These are phyloP conservation scores for Neofusicoccum sp. DNA, from an alignment of 2,329 filamentous ascomycete genomes.

Conservation along the genomic window DNA sequence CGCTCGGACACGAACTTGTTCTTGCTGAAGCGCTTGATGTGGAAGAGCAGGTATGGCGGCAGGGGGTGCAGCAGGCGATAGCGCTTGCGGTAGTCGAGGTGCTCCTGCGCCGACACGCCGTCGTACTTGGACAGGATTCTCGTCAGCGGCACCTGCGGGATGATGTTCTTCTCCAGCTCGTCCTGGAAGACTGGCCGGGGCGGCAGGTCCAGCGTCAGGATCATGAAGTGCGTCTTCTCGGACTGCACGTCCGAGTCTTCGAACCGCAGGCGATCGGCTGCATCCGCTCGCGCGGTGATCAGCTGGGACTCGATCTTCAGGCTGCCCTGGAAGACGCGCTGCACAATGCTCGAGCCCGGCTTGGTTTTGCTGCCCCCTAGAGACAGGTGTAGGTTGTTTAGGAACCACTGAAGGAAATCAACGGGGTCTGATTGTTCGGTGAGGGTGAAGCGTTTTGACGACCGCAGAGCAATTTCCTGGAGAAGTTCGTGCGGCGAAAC, in stretches of 20 bases:
- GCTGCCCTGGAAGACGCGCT: slow-evolving; percentile 89
- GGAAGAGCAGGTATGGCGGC: slow-evolving; percentile 86
- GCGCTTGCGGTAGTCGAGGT: slow-evolving; percentile 80
- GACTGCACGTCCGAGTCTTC: slow-evolving; percentile 85
- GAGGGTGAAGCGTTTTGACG: slow-evolving; percentile 88
- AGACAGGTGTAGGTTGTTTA: slow-evolving; percentile 90
- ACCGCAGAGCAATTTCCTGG: slow-evolving; percentile 87
- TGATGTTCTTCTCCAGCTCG: slow-evolving; percentile 91
- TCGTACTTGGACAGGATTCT: slow-evolving; percentile 89
- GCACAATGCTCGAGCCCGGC: slow-evolving; percentile 79
- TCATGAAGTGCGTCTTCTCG: slow-evolving; percentile 76
- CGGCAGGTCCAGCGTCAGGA: slow-evolving; percentile 90
- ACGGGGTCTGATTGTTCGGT: slow-evolving; percentile 92
- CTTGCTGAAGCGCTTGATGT: slow-evolving; percentile 93
- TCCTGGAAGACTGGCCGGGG: slow-evolving; percentile 94
- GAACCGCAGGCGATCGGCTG: slow-evolving; percentile 83
- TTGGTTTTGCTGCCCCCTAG: slow-evolving; percentile 88
- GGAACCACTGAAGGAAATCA: slow-evolving; percentile 95
- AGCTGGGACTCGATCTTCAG: slow-evolving; percentile 90
- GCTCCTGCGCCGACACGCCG: slow-evolving; percentile 81
- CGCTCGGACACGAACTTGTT: slow-evolving; percentile 97
- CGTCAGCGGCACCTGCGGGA: slow-evolving; percentile 79
- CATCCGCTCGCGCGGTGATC: slow-evolving; percentile 87
- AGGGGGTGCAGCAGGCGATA: slow-evolving; percentile 88
- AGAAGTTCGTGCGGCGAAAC: slow-evolving; percentile 96